Conservation (phyloP, 2,329 filamentous ascomycete species). For the Hyphodiscus sp. region DNA sequence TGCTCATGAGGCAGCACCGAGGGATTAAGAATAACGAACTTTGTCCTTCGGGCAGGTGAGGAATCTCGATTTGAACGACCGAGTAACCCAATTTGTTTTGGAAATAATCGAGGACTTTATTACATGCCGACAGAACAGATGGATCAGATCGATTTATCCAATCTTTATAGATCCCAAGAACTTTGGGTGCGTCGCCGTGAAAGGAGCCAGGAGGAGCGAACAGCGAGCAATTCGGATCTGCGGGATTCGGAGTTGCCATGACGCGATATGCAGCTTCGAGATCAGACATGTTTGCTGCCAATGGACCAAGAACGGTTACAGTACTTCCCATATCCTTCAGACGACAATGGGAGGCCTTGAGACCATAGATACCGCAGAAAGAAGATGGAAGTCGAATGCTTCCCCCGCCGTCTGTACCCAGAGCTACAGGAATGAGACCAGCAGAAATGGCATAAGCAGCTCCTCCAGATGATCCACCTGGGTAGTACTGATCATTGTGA, state of each 20-base stretch:
- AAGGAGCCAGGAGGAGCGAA: constrained; percentile 55
- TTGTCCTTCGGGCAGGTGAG: constrained; percentile 64
- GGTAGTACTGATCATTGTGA: constrained; percentile 64
- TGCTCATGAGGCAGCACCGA: neutral
- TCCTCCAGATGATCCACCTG: constrained; percentile 86
- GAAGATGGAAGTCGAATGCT: constrained; percentile 43
- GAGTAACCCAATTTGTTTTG: constrained; percentile 44
- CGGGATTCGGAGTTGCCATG: constrained; percentile 65
- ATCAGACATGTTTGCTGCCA: constrained; percentile 70
- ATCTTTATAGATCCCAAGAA: constrained; percentile 62
- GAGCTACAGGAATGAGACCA: constrained; percentile 54
- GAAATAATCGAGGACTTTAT: constrained; percentile 54
- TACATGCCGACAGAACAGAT: constrained; percentile 54
- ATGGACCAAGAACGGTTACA: constrained; percentile 63
- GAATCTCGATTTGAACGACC: constrained; percentile 55
- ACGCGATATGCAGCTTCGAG: constrained; percentile 76
- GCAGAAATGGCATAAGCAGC: constrained; percentile 77
- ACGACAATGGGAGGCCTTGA: constrained; percentile 73
- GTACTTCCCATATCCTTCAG: constrained; percentile 49
- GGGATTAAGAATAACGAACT: constrained; percentile 11
- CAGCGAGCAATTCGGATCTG: constrained; percentile 49
- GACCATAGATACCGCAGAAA: constrained; percentile 53
- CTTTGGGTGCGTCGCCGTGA: constrained; percentile 35
- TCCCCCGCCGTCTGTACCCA: constrained; percentile 83
- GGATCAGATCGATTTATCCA: constrained; percentile 67